Conservation (phyloP, 495 filamentous ascomycete genomes). For the Annulohypoxylon nitens region DNA sequence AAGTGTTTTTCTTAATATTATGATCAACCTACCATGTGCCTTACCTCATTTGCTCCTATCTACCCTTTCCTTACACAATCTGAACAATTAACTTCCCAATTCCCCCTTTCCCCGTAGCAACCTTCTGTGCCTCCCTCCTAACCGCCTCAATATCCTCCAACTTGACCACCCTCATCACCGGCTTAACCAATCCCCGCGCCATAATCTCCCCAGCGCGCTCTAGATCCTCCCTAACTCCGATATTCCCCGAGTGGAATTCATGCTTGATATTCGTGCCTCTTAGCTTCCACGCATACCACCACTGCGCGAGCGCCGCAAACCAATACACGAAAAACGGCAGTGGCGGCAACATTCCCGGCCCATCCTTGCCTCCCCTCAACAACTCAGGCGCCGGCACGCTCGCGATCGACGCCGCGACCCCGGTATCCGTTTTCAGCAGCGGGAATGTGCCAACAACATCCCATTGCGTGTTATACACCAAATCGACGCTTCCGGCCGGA, state of each 20-base stretch:
- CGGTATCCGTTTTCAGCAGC: conserved; percentile 55
- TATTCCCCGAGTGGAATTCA: conserved; percentile 56
- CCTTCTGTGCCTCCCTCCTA: conserved; percentile 59
- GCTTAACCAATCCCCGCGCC: conserved; percentile 60
- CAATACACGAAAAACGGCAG: conserved; percentile 53
- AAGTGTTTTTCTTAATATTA: neutral
- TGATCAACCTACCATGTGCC: neutral
- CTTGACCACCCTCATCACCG: conserved; percentile 58
- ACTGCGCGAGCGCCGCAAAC: conserved; percentile 54
- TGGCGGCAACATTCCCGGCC: conserved; percentile 46
- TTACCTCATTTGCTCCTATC: neutral
- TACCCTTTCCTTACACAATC: conserved; percentile 42
- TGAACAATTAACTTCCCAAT: conserved; percentile 68
- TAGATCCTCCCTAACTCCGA: conserved; percentile 54
- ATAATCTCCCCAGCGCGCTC: conserved; percentile 58
- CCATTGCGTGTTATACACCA: conserved; percentile 66
- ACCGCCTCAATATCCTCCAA: conserved; percentile 63
- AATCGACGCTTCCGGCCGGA: conserved; percentile 62
- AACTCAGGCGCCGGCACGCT: conserved; percentile 55
- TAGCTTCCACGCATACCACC: conserved; percentile 53
- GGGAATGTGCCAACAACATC: conserved; percentile 51
- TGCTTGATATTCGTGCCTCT: conserved; percentile 57
- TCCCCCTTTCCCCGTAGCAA: conserved; percentile 66
- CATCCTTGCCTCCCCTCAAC: conserved; percentile 39
- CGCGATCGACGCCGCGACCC: conserved; percentile 58